phyloP scores from a whole-genome alignment of 345 rosid species.

The Leavenworthia alabamica region DNA sequence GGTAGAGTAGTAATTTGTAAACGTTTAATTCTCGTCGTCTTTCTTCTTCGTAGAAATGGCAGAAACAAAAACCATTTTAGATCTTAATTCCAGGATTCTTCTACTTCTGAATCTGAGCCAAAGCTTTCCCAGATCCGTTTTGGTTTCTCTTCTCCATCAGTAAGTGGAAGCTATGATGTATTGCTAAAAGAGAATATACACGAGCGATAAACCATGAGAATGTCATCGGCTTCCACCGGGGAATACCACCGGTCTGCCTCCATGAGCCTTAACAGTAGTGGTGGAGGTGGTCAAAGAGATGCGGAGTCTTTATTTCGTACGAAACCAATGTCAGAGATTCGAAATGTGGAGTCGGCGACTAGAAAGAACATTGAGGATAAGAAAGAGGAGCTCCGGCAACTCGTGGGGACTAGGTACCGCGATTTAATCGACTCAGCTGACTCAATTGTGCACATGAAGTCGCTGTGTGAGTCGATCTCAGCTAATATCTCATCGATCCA shows the following conservation, averaged over 20 bases:
- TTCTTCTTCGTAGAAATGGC: conserved; percentile 22
- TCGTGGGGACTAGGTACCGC: conserved; percentile 83
- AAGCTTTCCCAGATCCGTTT: conserved; percentile 25
- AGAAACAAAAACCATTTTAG: conserved; percentile 7
- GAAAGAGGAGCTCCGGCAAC: conserved; percentile 90
- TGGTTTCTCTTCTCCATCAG: not conserved
- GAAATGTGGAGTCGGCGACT: conserved; percentile 62
- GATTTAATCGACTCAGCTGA: conserved; percentile 96
- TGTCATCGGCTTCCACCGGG: conserved; percentile 35
- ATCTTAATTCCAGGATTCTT: conserved; percentile 22
- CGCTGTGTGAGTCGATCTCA: conserved; percentile 66
- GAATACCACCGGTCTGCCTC: conserved; percentile 42
- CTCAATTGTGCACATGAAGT: conserved; percentile 83
- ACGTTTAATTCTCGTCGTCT: conserved; percentile 26
- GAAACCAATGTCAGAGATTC: conserved; percentile 71
- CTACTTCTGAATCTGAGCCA: conserved; percentile 25
- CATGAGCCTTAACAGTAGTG: conserved; percentile 16
- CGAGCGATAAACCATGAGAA: conserved; percentile 32
- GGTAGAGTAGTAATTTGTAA: conserved; percentile 6
- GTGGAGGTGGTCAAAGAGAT: conserved; percentile 57
- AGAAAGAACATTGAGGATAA: conserved; percentile 78
- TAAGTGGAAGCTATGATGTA: conserved; percentile 6
- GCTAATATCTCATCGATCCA: conserved; percentile 62
- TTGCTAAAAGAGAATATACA: conserved; percentile 16
- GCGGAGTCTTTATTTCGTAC: conserved; percentile 82